Conservation (phyloP, 306 rosid species). For the Prosopis cineraria region DNA sequence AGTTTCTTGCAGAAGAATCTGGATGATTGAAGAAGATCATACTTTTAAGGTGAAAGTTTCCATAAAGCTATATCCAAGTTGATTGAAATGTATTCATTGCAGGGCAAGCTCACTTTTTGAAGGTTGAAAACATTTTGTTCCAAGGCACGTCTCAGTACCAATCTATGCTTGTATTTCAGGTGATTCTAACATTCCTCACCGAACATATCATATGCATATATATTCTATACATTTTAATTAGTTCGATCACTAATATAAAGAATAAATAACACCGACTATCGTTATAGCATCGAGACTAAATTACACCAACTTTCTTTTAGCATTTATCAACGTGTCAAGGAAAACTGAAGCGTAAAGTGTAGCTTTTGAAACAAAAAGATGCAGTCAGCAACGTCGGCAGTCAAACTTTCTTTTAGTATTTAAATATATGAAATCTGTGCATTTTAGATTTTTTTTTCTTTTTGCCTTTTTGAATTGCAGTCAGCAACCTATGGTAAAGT, state of each 20-base stretch:
- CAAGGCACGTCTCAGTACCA: conserved; percentile 64
- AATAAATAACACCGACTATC: too few species aligned
- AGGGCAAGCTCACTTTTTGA: conserved; percentile 74
- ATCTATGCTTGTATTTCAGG: conserved; percentile 68
- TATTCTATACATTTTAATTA: not conserved
- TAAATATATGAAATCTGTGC: too few species aligned
- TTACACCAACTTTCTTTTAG: too few species aligned
- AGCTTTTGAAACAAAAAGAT: too few species aligned
- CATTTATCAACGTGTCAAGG: too few species aligned
- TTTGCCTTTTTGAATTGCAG: conserved; percentile 43
- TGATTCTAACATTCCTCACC: not conserved
- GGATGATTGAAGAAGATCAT: not conserved
- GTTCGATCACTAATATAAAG: too few species aligned
- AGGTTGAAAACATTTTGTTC: conserved; percentile 58
- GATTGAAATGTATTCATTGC: conserved; percentile 21
- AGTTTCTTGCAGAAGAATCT: not conserved
- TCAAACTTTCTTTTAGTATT: too few species aligned
- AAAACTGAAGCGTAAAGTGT: too few species aligned
- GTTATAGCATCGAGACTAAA: too few species aligned
- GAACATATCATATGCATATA: not conserved
- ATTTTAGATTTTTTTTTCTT: too few species aligned
- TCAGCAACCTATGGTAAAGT: conserved; percentile 63
- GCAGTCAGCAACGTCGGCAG: too few species aligned
- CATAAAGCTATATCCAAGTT: conserved; percentile 8
- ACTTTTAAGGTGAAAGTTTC: not conserved